Evolutionary conservation across 192 early-diverging fungal species (phyloP), one percentile per base, ranked within the genome.

Genomic region (Podila epicladia): DNA sequence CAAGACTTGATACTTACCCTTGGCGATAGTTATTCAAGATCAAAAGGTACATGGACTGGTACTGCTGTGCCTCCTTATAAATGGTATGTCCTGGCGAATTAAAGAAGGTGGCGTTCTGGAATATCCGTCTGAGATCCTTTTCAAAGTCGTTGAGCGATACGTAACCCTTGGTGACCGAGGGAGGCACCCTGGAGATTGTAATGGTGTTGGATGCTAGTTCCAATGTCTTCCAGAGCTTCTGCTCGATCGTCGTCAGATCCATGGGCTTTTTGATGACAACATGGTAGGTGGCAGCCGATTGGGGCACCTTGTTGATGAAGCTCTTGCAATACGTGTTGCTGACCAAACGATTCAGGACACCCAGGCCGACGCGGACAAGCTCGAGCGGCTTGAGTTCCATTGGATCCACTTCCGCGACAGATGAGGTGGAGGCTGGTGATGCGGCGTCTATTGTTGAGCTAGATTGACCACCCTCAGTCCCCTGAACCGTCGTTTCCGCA

Each of bases 231-330:
- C 87, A 90, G 4, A 90, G 71, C 65, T 84, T 90, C 11, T 75
- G 68, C 45, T 90, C 89, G 24, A 86, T 83, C 0, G 87, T 87
- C 9, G 65, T 79, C 45, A 90, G 37, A 62, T 90, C 89, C 86
- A 88, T 90, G 12, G 87, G 82, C 17, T 84, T 67, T 35, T 78
- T 82, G 58, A 90, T 86, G 29, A 84, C 64, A 7, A 72, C 69
- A 15, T 88, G 84, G 64, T 90, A 90, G 15, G 82, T 73, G 12
- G 84, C 51, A 2, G 83, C 61, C 3, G 84, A 73, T 11, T 58
- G 59, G 0, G 85, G 87, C 26, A 89, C 87, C 28, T 72, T 72
- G 28, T 64, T 80, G 55, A 80, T 58, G 53, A 80, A 80, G 57
- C 63, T 64, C n/a, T 73, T 80, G 57, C 70, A 61, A 24, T 72